phyloP scores from a whole-genome alignment of 345 rosid species.

The Acer negundo region DNA sequence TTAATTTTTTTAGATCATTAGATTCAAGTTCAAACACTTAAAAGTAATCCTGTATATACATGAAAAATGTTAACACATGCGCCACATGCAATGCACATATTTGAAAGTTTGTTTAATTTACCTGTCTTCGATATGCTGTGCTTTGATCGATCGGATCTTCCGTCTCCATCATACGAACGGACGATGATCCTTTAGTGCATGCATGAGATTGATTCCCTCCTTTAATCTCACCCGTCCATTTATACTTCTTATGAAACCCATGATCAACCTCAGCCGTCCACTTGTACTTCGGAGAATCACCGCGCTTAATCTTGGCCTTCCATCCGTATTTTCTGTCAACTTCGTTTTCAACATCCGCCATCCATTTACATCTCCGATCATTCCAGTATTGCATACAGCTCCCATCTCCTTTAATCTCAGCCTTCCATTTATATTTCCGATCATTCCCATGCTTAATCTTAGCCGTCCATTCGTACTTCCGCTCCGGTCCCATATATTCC shows the following conservation, averaged over 20 bases:
- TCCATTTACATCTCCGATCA: not conserved
- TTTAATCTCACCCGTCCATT: slow-evolving; percentile 4
- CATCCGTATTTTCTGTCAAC: not conserved
- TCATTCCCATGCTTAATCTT: not conserved
- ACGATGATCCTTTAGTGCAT: not conserved
- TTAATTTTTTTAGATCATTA: no score
- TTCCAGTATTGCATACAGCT: not conserved
- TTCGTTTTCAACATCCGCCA: not conserved
- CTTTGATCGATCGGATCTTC: not conserved
- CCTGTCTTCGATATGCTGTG: not conserved
- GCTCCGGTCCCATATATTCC: not conserved
- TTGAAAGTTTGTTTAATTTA: not conserved
- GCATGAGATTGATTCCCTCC: not conserved
- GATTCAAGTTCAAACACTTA: no score
- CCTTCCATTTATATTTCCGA: not conserved
- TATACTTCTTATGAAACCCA: not conserved
- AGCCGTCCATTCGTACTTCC: slow-evolving; percentile 11
- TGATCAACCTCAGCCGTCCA: not conserved
- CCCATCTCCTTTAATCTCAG: not conserved
- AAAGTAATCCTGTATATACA: no score
- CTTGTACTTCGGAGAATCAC: not conserved
- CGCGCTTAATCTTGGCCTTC: not conserved
- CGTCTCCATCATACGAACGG: slow-evolving; percentile 4
- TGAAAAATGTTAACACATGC: no score
- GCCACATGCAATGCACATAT: no score